These are phyloP conservation scores for Nadsonia starkeyi-henricii DNA, from an alignment of 1,139 yeast genomes.

Conservation along the genomic window DNA sequence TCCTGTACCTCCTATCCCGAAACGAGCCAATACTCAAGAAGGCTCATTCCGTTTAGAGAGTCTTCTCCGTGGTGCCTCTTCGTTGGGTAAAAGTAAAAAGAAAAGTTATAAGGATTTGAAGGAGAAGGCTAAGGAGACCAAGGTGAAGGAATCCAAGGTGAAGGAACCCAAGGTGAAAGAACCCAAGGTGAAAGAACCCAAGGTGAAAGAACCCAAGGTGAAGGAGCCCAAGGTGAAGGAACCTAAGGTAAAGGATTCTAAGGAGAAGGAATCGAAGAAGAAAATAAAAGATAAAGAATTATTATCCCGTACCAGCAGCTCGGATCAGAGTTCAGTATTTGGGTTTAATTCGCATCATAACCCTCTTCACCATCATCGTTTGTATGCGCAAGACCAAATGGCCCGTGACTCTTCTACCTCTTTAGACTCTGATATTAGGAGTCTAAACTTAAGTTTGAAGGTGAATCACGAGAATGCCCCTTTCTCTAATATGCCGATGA, in stretches of 20 bases:
- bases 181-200: constrained; percentile 9
- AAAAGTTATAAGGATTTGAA: constrained; percentile 1
- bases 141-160: not conserved
- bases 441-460: not conserved
- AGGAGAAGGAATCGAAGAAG: constrained; percentile 10
- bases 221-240: not conserved
- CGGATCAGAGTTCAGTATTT: not conserved
- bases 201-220: constrained; percentile 2
- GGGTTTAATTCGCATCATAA: not conserved
- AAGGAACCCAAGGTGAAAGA: not conserved
- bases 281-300: constrained; percentile 12
- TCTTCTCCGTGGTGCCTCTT: constrained; percentile 5
- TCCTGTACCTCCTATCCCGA: not conserved
- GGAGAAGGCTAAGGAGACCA: constrained; percentile 2
- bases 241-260: not conserved
- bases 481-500: not conserved
- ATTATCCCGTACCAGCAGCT: not conserved
- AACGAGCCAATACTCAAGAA: constrained; percentile 1
- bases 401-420: not conserved
- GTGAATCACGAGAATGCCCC: not conserved
- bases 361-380: not conserved
- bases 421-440: not conserved
- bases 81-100: constrained; percentile 1
- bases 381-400: not conserved
- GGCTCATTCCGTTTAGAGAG: constrained; percentile 5